Percentiles rank a stretch among this genome's conserved stretches.
Conservation (phyloP, 768 basidiomycete species). For the Arthromyces matolae region DNA sequence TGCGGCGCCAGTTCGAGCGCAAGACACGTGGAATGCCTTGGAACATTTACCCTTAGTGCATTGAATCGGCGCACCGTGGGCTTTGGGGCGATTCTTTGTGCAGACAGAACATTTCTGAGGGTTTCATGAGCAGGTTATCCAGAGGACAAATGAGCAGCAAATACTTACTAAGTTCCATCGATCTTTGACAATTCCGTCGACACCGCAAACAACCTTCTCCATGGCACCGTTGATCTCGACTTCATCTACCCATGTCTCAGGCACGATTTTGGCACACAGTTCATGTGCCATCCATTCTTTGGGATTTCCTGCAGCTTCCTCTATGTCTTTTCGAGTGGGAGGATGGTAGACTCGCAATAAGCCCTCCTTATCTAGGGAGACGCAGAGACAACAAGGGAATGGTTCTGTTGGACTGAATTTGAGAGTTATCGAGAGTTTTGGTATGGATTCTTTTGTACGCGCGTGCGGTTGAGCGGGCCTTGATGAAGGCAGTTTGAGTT, state of each 20-base stretch:
- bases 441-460: conserved; percentile 13
- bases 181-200: conserved; percentile 84
- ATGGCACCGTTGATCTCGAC: conserved; percentile 42
- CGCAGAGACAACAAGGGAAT: conserved; percentile 69
- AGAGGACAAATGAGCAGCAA: background rate
- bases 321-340: conserved; percentile 52
- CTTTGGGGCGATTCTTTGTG: conserved; percentile 58
- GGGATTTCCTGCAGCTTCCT: conserved; percentile 43
- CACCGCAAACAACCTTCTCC: conserved; percentile 71
- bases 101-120: conserved; percentile 87
- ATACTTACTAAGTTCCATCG: conserved; percentile 84
- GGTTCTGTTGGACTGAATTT: conserved; percentile 62
- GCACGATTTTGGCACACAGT: conserved; percentile 74
- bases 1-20: conserved; percentile 61
- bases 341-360: conserved; percentile 68
- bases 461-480: conserved; percentile 19
- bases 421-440: conserved; percentile 55
- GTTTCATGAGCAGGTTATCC: background rate
- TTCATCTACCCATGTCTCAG: conserved; percentile 90
- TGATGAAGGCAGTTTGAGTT: conserved; percentile 32
- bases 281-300: conserved; percentile 75
- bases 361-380: conserved; percentile 47
- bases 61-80: conserved; percentile 82
- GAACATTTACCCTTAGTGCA: conserved; percentile 94
- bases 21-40: conserved; percentile 90